A percentile compares a stretch with the other conserved stretches of the same genome.
phyloP scores from a whole-genome alignment of 257 asterid species.

The Asclepias syriaca region DNA sequence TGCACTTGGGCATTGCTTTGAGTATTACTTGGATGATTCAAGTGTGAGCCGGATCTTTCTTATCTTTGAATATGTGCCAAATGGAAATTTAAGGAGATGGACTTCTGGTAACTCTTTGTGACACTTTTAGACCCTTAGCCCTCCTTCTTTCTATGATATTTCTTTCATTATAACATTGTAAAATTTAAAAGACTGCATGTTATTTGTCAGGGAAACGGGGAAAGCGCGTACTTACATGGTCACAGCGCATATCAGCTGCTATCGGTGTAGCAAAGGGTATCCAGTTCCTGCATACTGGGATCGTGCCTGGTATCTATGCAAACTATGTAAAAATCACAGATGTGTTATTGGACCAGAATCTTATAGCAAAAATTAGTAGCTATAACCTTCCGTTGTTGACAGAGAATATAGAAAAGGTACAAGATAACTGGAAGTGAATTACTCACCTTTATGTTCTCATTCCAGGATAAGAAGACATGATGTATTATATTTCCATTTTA shows the following conservation, averaged over 20 bases:
- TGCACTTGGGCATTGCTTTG: slow-evolving; percentile 93
- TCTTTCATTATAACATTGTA: not conserved
- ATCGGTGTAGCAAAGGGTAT: slow-evolving; percentile 91
- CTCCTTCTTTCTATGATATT: not conserved
- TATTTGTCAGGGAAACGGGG: slow-evolving; percentile 43
- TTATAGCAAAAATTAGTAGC: slow-evolving; percentile 65
- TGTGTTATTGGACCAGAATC: slow-evolving; percentile 65
- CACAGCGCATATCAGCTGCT: slow-evolving; percentile 73
- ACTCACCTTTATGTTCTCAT: not conserved
- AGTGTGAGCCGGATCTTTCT: slow-evolving; percentile 72
- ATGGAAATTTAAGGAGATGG: slow-evolving; percentile 84
- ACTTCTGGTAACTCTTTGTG: slow-evolving; percentile 50
- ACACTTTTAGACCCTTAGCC: not conserved
- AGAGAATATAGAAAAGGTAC: slow-evolving; percentile 52
- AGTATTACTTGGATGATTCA: slow-evolving; percentile 74
- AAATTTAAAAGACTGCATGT: not conserved
- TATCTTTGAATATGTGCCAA: slow-evolving; percentile 72
- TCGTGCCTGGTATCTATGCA: slow-evolving; percentile 61
- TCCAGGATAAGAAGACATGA: slow-evolving; percentile 13
- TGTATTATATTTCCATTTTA: slow-evolving; percentile 15
- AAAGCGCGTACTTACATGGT: slow-evolving; percentile 61
- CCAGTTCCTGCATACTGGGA: slow-evolving; percentile 84
- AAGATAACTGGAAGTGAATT: not conserved
- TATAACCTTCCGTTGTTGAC: slow-evolving; percentile 63
- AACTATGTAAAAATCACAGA: slow-evolving; percentile 66